Evolutionary conservation across 1,284 basidiomycete species (phyloP).

Genomic region (Polyporus tsugae): DNA sequence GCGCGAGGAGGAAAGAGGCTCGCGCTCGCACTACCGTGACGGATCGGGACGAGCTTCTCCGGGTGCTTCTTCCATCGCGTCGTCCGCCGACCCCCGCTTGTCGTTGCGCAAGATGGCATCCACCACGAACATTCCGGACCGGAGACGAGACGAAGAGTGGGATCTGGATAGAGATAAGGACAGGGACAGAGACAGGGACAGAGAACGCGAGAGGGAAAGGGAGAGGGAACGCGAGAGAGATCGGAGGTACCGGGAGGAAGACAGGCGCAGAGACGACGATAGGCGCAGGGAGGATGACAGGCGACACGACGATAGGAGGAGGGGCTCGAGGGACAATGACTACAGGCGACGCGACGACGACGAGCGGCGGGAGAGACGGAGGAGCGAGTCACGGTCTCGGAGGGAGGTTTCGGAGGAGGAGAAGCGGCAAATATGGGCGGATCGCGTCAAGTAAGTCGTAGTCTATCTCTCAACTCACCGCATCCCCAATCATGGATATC

Average conservation of each 20-base stretch:
- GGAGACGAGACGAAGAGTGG: conserved; percentile 15
- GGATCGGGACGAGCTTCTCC: conserved; percentile 15
- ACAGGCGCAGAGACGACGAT: conserved; percentile 16
- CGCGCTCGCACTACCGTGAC: conserved; percentile 14
- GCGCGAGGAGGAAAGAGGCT: background rate
- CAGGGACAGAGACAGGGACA: conserved; percentile 13
- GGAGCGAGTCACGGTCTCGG: conserved; percentile 5
- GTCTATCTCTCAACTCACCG: background rate
- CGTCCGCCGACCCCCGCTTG: conserved; percentile 15
- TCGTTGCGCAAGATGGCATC: conserved; percentile 14
- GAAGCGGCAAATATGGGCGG: conserved; percentile 41
- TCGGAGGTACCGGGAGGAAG: conserved; percentile 15
- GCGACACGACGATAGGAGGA: conserved; percentile 11
- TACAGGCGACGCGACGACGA: conserved; percentile 16
- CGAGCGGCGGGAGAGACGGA: conserved; percentile 2
- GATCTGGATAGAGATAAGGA: background rate
- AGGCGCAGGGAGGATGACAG: conserved; percentile 19
- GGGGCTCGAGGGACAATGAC: conserved; percentile 2
- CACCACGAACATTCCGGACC: conserved; percentile 8
- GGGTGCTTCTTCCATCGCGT: conserved; percentile 23
- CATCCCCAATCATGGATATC: background rate
- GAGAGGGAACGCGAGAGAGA: conserved; percentile 10
- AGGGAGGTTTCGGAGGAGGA: conserved; percentile 36
- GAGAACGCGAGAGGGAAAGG: conserved; percentile 11
- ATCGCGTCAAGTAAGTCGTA: conserved; percentile 42